Conservation (phyloP, 169 alveolate genomes). For the Cryptosporidium felis region DNA sequence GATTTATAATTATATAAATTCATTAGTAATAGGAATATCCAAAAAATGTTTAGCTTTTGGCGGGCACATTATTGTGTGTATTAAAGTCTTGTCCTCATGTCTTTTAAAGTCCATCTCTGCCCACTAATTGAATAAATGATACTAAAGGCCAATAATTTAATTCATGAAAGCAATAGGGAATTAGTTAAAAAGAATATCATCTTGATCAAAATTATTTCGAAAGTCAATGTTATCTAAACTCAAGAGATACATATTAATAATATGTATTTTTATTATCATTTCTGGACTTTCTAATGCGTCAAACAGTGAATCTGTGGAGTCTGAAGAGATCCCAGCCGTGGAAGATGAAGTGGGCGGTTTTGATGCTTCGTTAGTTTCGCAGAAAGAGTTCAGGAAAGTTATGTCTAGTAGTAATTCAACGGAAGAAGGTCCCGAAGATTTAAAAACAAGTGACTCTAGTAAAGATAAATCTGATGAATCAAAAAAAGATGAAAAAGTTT, state of each 20-base stretch:
- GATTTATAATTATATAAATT: no score
- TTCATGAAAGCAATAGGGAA: background rate
- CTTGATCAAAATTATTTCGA: background rate
- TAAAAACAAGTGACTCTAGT: background rate
- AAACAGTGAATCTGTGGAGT: slow-evolving; percentile 5
- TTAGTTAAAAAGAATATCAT: no score
- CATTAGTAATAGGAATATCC: no score
- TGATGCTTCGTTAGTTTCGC: background rate
- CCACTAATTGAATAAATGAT: slow-evolving; percentile 46
- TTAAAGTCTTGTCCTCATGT: slow-evolving; percentile 55
- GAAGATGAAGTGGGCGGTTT: slow-evolving; percentile 23
- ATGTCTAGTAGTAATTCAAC: no score
- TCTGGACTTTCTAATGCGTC: background rate
- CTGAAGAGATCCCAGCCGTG: background rate
- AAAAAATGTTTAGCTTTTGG: no score
- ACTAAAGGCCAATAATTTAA: background rate
- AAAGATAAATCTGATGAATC: background rate
- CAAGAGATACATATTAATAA: background rate
- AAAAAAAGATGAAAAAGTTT: background rate
- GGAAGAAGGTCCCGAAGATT: background rate
- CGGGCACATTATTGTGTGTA: slow-evolving; percentile 55
- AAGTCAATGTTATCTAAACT: slow-evolving; percentile 3
- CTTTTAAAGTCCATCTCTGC: slow-evolving; percentile 26
- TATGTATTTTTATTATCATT: background rate
- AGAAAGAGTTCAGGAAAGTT: slow-evolving; percentile 9